Evolutionary conservation across 1,139 yeast species (phyloP).

Genomic region (Fermentozyma sake): DNA sequence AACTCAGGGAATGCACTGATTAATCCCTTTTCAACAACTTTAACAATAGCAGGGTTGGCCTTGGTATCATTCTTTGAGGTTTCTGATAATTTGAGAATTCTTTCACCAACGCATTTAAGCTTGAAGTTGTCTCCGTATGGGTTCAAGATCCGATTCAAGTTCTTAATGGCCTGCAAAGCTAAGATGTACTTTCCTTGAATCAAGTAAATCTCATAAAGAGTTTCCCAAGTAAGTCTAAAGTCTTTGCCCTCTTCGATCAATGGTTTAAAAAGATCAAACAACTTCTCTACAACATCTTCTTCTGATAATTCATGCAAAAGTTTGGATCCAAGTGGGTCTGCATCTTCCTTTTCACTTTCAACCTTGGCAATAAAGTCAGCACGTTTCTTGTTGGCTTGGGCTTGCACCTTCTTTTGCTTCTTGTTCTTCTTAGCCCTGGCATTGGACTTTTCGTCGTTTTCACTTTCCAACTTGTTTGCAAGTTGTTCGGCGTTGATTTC

Average conservation of each 20-base stretch:
- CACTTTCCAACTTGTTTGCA: conserved; percentile 6
- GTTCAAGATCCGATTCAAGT: conserved; percentile 28
- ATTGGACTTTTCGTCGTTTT: conserved; percentile 15
- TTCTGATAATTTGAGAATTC: conserved; percentile 22
- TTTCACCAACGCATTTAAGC: conserved; percentile 19
- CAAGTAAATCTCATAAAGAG: conserved; percentile 36
- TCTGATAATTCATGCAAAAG: conserved; percentile 26
- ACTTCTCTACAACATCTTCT: conserved; percentile 25
- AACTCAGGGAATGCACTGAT: conserved; percentile 30
- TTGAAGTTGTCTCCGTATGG: conserved; percentile 14
- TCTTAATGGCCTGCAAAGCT: conserved; percentile 42
- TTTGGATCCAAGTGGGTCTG: conserved; percentile 47
- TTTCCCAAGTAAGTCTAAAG: conserved; percentile 32
- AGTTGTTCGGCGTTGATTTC: conserved; percentile 32
- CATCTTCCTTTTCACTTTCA: conserved; percentile 41
- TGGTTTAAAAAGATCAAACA: conserved; percentile 27
- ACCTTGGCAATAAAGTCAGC: conserved; percentile 37
- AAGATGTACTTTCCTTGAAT: conserved; percentile 43
- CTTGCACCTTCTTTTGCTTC: conserved; percentile 28
- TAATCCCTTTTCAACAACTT: conserved; percentile 44
- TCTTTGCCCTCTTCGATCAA: conserved; percentile 33
- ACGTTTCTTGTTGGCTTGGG: conserved; percentile 34
- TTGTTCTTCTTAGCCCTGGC: conserved; percentile 21
- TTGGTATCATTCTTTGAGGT: conserved; percentile 21
- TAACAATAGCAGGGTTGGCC: conserved; percentile 39